These are phyloP conservation scores for Talaromyces atroroseus DNA, from an alignment of 2,329 filamentous ascomycete genomes.

Conservation along the genomic window DNA sequence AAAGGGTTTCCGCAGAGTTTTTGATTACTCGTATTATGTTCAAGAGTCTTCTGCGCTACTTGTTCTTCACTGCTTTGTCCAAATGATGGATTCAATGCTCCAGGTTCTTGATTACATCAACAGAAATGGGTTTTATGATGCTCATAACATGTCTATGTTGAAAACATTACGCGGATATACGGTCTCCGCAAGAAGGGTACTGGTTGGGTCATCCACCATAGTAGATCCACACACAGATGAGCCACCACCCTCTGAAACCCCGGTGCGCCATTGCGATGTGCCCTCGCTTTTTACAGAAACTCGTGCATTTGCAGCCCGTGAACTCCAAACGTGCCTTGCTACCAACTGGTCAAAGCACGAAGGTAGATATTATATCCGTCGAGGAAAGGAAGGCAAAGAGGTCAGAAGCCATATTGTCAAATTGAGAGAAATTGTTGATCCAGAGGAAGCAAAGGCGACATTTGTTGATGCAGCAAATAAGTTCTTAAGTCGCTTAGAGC, in stretches of 20 bases:
- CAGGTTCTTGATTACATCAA: conserved; percentile 45
- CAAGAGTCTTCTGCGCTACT: conserved; percentile 35
- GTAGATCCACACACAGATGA: conserved; percentile 6
- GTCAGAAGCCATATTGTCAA: conserved; percentile 32
- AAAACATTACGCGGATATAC: conserved; percentile 37
- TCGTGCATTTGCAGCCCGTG: conserved; percentile 32
- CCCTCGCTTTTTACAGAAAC: conserved; percentile 21
- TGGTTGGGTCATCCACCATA: conserved; percentile 20
- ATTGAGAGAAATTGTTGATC: conserved; percentile 17
- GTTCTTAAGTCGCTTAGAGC: conserved; percentile 18
- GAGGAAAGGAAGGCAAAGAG: conserved; percentile 41
- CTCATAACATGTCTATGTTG: conserved; percentile 28
- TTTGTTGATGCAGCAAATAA: conserved; percentile 22
- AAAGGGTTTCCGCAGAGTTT: conserved; percentile 32
- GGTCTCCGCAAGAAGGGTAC: conserved; percentile 26
- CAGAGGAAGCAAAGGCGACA: conserved; percentile 16
- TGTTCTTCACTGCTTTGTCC: conserved; percentile 35
- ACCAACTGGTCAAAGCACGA: conserved; percentile 44
- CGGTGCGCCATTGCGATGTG: background rate
- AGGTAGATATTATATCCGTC: conserved; percentile 44
- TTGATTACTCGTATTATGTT: conserved; percentile 29
- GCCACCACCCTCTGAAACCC: background rate
- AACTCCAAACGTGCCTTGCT: conserved; percentile 40
- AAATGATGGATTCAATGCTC: conserved; percentile 37
- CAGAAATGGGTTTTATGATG: conserved; percentile 25